Base-by-base conservation (phyloP, 116 monocot species). In the Zostera marina region DNA sequence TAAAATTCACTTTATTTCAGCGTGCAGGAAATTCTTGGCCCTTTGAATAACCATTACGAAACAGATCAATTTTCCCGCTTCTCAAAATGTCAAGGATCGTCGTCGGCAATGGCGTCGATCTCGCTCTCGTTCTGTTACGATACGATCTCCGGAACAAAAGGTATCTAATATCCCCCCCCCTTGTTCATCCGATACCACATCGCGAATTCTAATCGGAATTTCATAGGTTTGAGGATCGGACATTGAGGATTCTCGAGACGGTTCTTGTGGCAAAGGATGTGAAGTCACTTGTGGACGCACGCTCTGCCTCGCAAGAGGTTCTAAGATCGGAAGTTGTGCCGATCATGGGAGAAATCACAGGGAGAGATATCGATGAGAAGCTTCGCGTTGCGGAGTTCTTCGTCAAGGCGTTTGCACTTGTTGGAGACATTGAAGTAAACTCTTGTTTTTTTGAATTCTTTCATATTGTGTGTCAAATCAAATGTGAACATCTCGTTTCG, bases 321-420 rank as follows among this genome's bases (percentile, higher is more conserved):
- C 61, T 91, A 11, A 59, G 79, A 67, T 77, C 71, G 26, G 76
- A 85, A 19, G 74, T 62, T 9, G 16, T 52, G 7, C 14, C 48
- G 0, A 73, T 70, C 8, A 45, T 86, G 75, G 52, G 66, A 47
- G 82, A 69, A 49, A 72, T 76, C 9, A 39, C 54, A 14, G 66
- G 62, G 52, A 80, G 68, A 25, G 26, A 41, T 26, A 41, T 15
- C 12, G 66, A 73, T 41, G 60, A 53, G 75, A 86, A 83, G 68
- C 80, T 92, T 10, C 26, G 15, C 10, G 42, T 66, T 20, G 75
- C 77, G 23, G 77, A 92, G 20, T 92, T 92, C 69, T 82, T 92
- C 39, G 76, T 86, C n/a, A 56, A 61, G 56, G 86, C 91, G 5
- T 85, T 92, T 59, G 77, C 82, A 54, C 69, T 85, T 11, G 70